These are phyloP conservation scores for Clohesyomyces aquaticus DNA, from an alignment of 495 filamentous ascomycete species.

Conservation along the genomic window DNA sequence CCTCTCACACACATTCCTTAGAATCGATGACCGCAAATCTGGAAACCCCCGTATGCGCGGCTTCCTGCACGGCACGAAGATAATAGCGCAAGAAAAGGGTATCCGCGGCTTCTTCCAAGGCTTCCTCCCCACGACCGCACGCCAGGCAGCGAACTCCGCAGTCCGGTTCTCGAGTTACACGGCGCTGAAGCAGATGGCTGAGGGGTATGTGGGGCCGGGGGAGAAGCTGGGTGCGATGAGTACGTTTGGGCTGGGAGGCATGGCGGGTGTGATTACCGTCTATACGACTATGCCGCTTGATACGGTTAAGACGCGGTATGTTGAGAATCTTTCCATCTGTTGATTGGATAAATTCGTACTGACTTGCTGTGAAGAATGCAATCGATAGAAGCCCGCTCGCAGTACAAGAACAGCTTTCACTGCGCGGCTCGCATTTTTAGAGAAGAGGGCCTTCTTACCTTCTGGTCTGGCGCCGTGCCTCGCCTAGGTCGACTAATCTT, in stretches of 20 bases:
- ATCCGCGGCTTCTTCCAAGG: conserved; percentile 94
- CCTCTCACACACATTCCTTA: not conserved
- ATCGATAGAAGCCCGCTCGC: conserved; percentile 80
- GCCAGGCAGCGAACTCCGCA: conserved; percentile 93
- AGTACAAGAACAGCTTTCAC: conserved; percentile 87
- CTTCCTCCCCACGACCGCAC: conserved; percentile 89
- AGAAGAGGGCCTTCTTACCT: conserved; percentile 85
- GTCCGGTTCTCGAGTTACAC: conserved; percentile 89
- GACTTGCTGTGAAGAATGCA: conserved; percentile 70
- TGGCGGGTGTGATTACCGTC: conserved; percentile 91
- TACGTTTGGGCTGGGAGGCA: conserved; percentile 88
- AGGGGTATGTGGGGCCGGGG: conserved; percentile 88
- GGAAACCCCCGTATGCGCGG: conserved; percentile 85
- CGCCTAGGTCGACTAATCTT: conserved; percentile 76
- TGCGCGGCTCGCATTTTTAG: conserved; percentile 83
- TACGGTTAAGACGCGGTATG: conserved; percentile 85
- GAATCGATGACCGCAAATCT: conserved; percentile 91
- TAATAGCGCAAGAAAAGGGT: conserved; percentile 87
- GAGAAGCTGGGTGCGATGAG: conserved; percentile 89
- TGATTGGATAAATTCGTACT: too few relatives aligned
- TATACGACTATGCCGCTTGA: conserved; percentile 89
- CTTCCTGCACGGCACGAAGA: conserved; percentile 84
- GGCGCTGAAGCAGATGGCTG: conserved; percentile 83
- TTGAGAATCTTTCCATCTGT: not conserved
- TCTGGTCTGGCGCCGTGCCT: conserved; percentile 93